phyloP scores from a whole-genome alignment of 2,329 filamentous ascomycete species.

The Tolypocladium sp. region DNA sequence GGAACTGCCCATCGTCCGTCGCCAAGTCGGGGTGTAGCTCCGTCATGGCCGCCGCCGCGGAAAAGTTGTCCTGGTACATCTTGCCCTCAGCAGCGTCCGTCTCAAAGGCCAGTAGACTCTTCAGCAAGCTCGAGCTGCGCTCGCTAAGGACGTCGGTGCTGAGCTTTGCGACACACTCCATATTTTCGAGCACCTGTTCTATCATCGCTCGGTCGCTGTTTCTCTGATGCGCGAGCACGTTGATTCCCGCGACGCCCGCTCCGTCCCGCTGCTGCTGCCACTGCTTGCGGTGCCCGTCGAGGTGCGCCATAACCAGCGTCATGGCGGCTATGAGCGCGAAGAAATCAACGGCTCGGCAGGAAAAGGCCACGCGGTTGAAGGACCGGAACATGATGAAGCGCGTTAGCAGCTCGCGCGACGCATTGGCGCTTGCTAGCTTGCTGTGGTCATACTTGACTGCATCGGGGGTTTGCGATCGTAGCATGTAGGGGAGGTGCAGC shows the following conservation, averaged over 20 bases:
- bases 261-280: background rate
- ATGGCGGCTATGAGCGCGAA: conserved; percentile 26
- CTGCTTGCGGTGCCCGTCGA: conserved; percentile 17
- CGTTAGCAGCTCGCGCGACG: conserved; percentile 1
- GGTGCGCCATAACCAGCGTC: conserved; percentile 26
- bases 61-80: background rate
- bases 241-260: background rate
- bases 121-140: background rate
- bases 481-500: conserved; percentile 29
- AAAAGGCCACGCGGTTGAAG: conserved; percentile 17
- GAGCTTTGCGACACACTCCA: background rate
- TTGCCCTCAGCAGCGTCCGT: background rate
- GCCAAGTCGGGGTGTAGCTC: background rate
- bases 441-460: background rate
- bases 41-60: background rate
- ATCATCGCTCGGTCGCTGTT: conserved; percentile 5
- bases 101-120: background rate
- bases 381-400: conserved; percentile 24
- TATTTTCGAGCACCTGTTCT: conserved; percentile 1
- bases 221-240: conserved; percentile 4
- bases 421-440: background rate
- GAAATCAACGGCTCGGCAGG: conserved; percentile 26
- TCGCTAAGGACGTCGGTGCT: background rate
- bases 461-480: conserved; percentile 7
- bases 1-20: background rate